Evolutionary conservation across 2,329 filamentous ascomycete genomes (phyloP).

Genomic region (Dactylellina cionopaga): DNA sequence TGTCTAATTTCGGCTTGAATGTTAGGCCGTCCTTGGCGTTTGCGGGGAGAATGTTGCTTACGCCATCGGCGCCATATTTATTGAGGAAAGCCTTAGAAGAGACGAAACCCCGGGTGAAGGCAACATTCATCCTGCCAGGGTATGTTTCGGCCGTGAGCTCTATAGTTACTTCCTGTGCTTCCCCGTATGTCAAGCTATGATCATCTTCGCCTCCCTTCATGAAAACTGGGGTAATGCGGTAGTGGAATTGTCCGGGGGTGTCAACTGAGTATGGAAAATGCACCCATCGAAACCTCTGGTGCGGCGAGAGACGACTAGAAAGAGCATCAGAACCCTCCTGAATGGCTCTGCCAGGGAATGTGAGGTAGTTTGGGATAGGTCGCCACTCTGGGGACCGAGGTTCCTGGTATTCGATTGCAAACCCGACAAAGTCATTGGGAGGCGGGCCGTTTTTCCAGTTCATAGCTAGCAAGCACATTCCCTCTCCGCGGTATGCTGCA

Average conservation of each 20-base stretch:
- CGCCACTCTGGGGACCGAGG: too few species aligned
- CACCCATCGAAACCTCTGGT: slow-evolving; percentile 55
- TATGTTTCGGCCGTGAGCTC: slow-evolving; percentile 54
- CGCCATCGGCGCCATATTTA: slow-evolving; percentile 35
- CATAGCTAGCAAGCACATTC: too few species aligned
- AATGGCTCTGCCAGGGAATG: too few species aligned
- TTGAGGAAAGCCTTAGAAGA: slow-evolving; percentile 54
- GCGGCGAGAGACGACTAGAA: slow-evolving; percentile 54
- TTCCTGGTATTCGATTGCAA: too few species aligned
- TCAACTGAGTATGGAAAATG: slow-evolving; percentile 54
- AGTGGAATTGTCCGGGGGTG: slow-evolving; percentile 51
- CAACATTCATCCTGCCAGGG: slow-evolving; percentile 54
- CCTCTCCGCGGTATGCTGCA: too few species aligned
- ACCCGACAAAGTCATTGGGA: too few species aligned
- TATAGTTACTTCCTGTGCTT: slow-evolving; percentile 53
- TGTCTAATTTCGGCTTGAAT: slow-evolving; percentile 46
- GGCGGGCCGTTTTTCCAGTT: too few species aligned
- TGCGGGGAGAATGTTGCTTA: slow-evolving; percentile 53
- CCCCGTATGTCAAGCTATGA: slow-evolving; percentile 52
- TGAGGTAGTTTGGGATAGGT: too few species aligned
- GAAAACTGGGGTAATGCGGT: slow-evolving; percentile 54
- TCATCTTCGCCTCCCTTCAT: slow-evolving; percentile 43
- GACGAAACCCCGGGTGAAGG: slow-evolving; percentile 55
- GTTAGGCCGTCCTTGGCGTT: slow-evolving; percentile 54
- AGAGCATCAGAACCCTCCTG: slow-evolving; percentile 52